phyloP scores from a whole-genome alignment of 2,329 filamentous ascomycete species.

The Penicillium sp. region DNA sequence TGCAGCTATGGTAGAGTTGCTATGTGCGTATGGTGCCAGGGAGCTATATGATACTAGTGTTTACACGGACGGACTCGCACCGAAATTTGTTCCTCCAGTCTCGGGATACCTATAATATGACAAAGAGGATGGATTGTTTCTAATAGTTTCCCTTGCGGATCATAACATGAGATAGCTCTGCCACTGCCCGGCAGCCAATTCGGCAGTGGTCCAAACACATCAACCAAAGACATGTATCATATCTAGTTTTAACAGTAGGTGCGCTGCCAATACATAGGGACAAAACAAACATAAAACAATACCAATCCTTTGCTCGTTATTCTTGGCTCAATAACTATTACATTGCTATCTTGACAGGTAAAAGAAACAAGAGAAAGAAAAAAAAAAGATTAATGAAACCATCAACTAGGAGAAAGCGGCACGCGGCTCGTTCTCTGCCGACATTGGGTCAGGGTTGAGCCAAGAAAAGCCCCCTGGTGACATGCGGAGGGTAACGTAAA shows the following conservation, averaged over 20 bases:
- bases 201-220: not conserved
- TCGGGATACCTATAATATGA: not conserved
- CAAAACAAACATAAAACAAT: conserved; percentile 6
- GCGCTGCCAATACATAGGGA: not conserved
- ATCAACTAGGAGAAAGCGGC: conserved; percentile 10
- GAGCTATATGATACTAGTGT: not conserved
- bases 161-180: not conserved
- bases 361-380: conserved; percentile 17
- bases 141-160: not conserved
- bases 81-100: not conserved
- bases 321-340: conserved; percentile 32
- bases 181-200: no score
- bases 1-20: not conserved
- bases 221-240: not conserved
- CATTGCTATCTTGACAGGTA: conserved; percentile 24
- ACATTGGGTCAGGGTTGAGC: conserved; percentile 7
- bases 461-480: conserved; percentile 6
- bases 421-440: conserved; percentile 6
- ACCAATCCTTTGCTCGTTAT: conserved; percentile 25
- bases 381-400: conserved; percentile 18
- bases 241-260: not conserved
- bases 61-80: not conserved
- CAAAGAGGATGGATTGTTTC: not conserved
- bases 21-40: not conserved
- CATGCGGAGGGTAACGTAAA: conserved; percentile 10